Evolutionary conservation across 2,329 filamentous ascomycete genomes (phyloP).

Genomic region (Cytospora schulzeri): DNA sequence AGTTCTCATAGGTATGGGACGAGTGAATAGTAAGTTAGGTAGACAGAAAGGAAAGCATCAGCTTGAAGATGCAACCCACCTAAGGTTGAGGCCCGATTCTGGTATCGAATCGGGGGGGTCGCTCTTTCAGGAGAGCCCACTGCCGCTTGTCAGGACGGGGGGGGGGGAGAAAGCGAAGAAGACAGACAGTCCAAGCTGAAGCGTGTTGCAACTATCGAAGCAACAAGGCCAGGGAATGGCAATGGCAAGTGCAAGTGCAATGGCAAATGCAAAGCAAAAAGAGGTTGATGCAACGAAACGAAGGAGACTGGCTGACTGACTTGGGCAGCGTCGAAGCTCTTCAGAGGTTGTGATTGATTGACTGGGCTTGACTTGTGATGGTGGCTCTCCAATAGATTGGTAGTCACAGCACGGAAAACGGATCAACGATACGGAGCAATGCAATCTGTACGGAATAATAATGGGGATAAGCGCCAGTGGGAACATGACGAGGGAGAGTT

Average conservation of each 20-base stretch:
- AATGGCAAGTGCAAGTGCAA: not conserved
- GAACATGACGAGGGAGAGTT: not conserved
- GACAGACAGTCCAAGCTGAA: conserved; percentile 13
- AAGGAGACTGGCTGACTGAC: conserved; percentile 1
- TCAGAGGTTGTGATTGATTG: conserved; percentile 11
- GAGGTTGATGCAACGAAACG: conserved; percentile 8
- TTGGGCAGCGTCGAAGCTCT: conserved; percentile 10
- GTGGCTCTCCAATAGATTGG: conserved; percentile 7
- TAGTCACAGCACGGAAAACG: conserved; percentile 9
- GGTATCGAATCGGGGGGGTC: conserved; percentile 1
- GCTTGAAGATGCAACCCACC: conserved; percentile 14
- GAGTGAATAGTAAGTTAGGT: conserved; percentile 2
- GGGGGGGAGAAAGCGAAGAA: conserved; percentile 15
- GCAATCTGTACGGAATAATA: conserved; percentile 1
- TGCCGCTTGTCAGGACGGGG: conserved; percentile 13
- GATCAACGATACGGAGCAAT: conserved; percentile 8
- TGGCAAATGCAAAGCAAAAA: not conserved
- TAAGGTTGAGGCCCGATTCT: conserved; percentile 6
- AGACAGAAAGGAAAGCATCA: conserved; percentile 1
- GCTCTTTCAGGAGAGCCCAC: conserved; percentile 8
- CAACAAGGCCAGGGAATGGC: conserved; percentile 2
- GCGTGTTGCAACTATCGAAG: conserved; percentile 9
- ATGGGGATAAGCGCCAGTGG: not conserved
- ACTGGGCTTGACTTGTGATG: not conserved
- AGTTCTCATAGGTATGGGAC: not conserved